Conservation (phyloP, 129 eudicot species). For the Flaveria brownii region DNA sequence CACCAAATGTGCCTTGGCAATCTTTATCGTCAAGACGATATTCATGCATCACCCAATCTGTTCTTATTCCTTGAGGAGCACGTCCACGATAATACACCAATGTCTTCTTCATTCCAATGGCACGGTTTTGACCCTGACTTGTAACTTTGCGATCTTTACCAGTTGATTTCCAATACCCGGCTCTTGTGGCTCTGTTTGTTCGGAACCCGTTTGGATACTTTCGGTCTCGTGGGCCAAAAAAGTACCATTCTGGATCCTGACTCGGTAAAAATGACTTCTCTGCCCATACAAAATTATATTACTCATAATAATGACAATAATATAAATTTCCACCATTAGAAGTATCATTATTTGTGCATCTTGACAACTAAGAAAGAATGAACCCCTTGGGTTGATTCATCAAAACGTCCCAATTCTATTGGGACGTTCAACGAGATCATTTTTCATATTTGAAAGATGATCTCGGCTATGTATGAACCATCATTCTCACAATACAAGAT, state of each 20-base stretch:
- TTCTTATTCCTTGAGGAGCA: conserved; percentile 93
- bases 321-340: no score
- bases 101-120: conserved; percentile 97
- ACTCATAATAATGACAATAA: no score
- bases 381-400: not conserved
- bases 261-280: conserved; percentile 86
- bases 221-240: conserved; percentile 94
- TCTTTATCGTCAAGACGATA: conserved; percentile 92
- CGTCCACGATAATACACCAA: conserved; percentile 92
- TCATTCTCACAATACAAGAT: no score
- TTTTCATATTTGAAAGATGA: not conserved
- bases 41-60: conserved; percentile 99
- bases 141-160: conserved; percentile 88
- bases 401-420: not conserved
- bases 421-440: not conserved
- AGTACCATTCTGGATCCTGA: conserved; percentile 96
- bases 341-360: not conserved
- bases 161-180: conserved; percentile 97
- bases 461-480: no score
- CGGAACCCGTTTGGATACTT: conserved; percentile 93
- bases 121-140: conserved; percentile 43
- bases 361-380: not conserved
- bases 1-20: conserved; percentile 56
- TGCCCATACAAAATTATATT: conserved; percentile 17
- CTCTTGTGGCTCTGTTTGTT: conserved; percentile 90